phyloP scores from a whole-genome alignment of 768 basidiomycete species.

The Boletus subparvulus region DNA sequence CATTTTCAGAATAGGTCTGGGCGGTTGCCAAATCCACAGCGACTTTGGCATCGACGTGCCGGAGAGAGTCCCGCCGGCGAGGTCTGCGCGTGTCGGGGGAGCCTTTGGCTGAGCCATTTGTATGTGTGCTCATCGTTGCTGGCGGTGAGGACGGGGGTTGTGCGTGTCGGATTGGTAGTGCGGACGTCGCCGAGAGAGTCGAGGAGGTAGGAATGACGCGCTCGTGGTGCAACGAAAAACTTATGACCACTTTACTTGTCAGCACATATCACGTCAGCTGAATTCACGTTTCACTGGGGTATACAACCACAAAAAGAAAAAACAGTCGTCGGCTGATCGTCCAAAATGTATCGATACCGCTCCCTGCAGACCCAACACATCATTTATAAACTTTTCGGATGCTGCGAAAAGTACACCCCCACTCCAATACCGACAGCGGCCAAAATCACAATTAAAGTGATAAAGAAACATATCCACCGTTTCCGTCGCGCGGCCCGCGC shows the following conservation, averaged over 20 bases:
- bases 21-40: constrained; percentile 86
- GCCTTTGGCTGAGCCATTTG: constrained; percentile 32
- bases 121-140: constrained; percentile 24
- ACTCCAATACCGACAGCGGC: constrained; percentile 38
- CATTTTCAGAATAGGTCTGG: constrained; percentile 89
- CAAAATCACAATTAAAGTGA: constrained; percentile 58
- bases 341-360: background rate
- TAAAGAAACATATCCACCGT: constrained; percentile 83
- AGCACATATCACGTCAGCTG: constrained; percentile 22
- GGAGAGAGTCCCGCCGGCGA: constrained; percentile 56
- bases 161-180: background rate
- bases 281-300: background rate
- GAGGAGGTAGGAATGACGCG: constrained; percentile 20
- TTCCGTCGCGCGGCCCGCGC: constrained; percentile 73
- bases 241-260: background rate
- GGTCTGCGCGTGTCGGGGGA: constrained; percentile 25
- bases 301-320: background rate
- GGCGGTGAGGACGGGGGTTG: background rate
- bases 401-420: constrained; percentile 28
- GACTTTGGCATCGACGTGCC: constrained; percentile 78
- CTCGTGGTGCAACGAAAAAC: constrained; percentile 6
- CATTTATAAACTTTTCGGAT: constrained; percentile 1
- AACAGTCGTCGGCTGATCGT: background rate
- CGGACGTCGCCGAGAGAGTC: background rate
- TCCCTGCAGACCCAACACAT: background rate